Base-by-base conservation (phyloP, 768 basidiomycete genomes). In the Lactarius sp. region DNA sequence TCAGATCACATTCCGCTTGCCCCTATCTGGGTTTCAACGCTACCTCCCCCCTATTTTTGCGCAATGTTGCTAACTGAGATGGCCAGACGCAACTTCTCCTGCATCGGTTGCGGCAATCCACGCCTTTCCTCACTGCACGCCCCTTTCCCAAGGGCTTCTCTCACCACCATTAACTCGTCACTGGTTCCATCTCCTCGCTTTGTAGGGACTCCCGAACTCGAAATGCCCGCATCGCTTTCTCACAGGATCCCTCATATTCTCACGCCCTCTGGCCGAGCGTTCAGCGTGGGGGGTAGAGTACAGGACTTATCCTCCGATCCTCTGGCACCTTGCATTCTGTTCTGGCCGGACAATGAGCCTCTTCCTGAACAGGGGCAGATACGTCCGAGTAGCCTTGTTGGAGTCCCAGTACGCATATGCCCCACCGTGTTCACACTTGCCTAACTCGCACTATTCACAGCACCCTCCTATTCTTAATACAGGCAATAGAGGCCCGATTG, bases 291-390 rank as follows among this genome's bases (percentile, higher is more conserved):
- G 60, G 92, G 91, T 10, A 83, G 83, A 66, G 89, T 93, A 7
- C 88, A 87, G 69, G 92, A 94, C 69, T 74, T 93, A 64, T 92
- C 89, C 33, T 77, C 69, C 44, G 89, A 93, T 71, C 88, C 90
- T 20, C 72, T 85, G 54, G 69, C 77, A 34, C 88, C 91, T 4
- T 91, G 91, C 69, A 80, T 92, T 76, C 86, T 93, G 85, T 93
- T 87, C 69, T 94, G 92, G 92, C 91, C 92, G 5, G 91, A 92
- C 73, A 94, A 94, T 69, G 92, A 94, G 71, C 81, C 88, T 4
- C 78, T 90, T 65, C 92, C 92, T 1, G 87, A 89, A 68, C 85
- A 84, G 71, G 84, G 88, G 13, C 92, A 93, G 76, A 88, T 77
- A 56, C 70, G 89, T 3, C 89, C 87, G 0, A 79, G 76, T 64